Conservation (phyloP, 169 alveolate genomes). For the Cryptosporidium parvum region DNA sequence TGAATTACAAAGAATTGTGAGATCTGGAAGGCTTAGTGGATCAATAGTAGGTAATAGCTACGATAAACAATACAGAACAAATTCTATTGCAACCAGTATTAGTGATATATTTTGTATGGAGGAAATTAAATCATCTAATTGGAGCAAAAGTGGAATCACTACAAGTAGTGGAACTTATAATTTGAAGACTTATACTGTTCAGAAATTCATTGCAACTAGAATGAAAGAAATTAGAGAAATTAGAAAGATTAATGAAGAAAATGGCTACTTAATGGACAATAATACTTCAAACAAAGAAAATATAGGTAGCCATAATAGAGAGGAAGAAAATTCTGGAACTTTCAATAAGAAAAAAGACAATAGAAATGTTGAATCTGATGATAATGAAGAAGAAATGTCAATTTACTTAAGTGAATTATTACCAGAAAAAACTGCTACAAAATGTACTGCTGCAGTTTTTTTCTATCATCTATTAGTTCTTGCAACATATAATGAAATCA, state of each 20-base stretch:
- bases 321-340: background rate
- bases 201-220: constrained; percentile 33
- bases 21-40: background rate
- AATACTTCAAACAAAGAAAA: background rate
- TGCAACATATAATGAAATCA: constrained; percentile 53
- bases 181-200: constrained; percentile 60
- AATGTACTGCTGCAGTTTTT: constrained; percentile 49
- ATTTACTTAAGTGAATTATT: constrained; percentile 21
- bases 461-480: constrained; percentile 43
- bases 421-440: constrained; percentile 38
- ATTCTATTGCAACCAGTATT: constrained; percentile 16
- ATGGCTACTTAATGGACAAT: background rate
- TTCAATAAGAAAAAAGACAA: no score
- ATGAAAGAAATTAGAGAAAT: constrained; percentile 47
- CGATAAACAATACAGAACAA: background rate
- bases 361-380: background rate
- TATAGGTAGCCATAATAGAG: background rate
- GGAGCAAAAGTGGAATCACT: constrained; percentile 66
- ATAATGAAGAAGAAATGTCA: constrained; percentile 7
- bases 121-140: constrained; percentile 30
- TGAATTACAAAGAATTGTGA: background rate
- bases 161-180: constrained; percentile 64
- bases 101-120: constrained; percentile 22
- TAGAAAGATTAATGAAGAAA: constrained; percentile 18
- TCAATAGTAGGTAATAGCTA: background rate